Conservation (phyloP, 2,329 filamentous ascomycete species). For the Chaetomium olivaceum region DNA sequence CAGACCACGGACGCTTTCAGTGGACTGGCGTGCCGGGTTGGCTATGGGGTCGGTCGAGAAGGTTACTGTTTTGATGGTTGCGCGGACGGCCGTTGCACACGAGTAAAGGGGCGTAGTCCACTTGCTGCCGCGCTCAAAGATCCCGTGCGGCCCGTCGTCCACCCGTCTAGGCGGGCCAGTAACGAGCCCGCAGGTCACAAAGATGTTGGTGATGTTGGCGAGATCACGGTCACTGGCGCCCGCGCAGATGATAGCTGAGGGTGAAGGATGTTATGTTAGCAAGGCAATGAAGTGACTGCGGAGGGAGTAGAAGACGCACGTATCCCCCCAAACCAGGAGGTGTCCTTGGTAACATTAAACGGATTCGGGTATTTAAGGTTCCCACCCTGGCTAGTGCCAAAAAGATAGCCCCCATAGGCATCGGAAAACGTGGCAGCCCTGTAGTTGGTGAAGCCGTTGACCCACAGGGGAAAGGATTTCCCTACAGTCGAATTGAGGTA, state of each 20-base stretch:
- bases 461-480: conserved; percentile 38
- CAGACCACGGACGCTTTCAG: conserved; percentile 38
- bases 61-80: conserved; percentile 47
- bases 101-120: conserved; percentile 48
- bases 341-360: conserved; percentile 31
- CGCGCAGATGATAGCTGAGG: conserved; percentile 33
- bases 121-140: conserved; percentile 43
- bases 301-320: neutral
- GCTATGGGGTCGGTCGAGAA: conserved; percentile 35
- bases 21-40: conserved; percentile 38
- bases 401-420: neutral
- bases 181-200: conserved; percentile 43
- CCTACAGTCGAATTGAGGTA: conserved; percentile 43
- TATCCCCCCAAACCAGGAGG: conserved; percentile 34
- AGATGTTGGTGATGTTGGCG: conserved; percentile 45
- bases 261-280: neutral
- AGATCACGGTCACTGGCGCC: conserved; percentile 30
- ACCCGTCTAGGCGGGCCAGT: conserved; percentile 42
- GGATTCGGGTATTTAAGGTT: conserved; percentile 36
- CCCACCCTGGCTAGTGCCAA: conserved; percentile 4
- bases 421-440: neutral
- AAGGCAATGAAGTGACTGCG: too few relatives aligned
- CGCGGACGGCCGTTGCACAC: conserved; percentile 46
- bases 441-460: neutral
- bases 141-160: conserved; percentile 38